Percentiles rank a stretch among this genome's conserved stretches.
Evolutionary conservation across 306 rosid species (phyloP).

Genomic region (Arachis stenosperma): DNA sequence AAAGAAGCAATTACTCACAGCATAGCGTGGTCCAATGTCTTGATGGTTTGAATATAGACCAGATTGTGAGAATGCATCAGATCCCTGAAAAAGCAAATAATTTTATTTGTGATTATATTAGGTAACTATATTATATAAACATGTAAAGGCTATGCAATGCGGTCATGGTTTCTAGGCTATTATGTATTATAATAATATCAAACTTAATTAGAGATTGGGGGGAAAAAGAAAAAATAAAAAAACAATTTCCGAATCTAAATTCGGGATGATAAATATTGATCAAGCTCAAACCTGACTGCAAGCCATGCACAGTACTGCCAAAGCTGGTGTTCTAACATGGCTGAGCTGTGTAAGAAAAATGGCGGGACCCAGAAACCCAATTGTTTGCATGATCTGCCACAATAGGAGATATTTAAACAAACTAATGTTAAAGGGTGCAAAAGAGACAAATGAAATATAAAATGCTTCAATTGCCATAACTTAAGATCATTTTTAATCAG

Average conservation of each 20-base stretch:
- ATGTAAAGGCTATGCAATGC: neutral
- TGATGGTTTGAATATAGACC: constrained; percentile 94
- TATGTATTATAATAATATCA: constrained; percentile 13
- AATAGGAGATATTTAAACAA: constrained; percentile 29
- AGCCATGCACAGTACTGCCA: constrained; percentile 94
- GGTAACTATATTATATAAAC: neutral
- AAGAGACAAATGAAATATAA: constrained; percentile 5
- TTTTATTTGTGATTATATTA: constrained; percentile 6
- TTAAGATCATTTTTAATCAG: neutral
- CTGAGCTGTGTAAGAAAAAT: constrained; percentile 88
- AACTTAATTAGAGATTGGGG: neutral
- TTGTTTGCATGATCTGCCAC: constrained; percentile 92
- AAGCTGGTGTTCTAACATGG: constrained; percentile 72
- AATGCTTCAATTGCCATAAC: constrained; percentile 1
- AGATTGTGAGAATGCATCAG: constrained; percentile 92
- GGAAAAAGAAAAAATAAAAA: neutral
- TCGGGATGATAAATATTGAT: constrained; percentile 19
- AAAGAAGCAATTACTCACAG: constrained; percentile 66
- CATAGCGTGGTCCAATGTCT: constrained; percentile 95
- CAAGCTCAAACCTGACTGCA: constrained; percentile 86
- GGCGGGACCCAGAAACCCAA: constrained; percentile 93
- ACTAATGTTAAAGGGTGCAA: constrained; percentile 15
- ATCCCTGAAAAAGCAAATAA: constrained; percentile 64
- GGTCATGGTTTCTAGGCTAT: constrained; percentile 22
- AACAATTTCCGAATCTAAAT: constrained; percentile 12